Evolutionary conservation across 108 stramenopile species (phyloP).

Genomic region (Pseudonitzschia pungens): DNA sequence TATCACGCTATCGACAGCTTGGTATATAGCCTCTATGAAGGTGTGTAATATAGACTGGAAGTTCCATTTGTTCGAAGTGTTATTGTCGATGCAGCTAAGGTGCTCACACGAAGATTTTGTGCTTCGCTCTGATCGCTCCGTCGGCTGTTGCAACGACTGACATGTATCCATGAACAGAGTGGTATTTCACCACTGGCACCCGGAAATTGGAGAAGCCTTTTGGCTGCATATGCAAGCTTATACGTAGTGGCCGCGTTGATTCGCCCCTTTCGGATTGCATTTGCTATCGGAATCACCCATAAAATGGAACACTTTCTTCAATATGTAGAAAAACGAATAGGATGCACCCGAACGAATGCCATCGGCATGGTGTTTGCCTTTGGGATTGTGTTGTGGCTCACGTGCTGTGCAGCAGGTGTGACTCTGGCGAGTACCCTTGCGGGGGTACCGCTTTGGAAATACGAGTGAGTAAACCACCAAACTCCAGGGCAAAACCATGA

Average conservation of each 20-base stretch:
- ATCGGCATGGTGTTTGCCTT: constrained; percentile 10
- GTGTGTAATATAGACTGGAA: constrained; percentile 23
- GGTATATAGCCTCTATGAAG: constrained; percentile 31
- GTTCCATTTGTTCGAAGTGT: too few species aligned
- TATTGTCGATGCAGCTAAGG: neutral
- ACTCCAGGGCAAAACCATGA: neutral
- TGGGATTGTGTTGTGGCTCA: constrained; percentile 17
- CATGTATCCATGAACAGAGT: constrained; percentile 27
- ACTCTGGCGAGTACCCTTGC: constrained; percentile 29
- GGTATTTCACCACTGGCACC: constrained; percentile 76
- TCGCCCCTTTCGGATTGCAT: constrained; percentile 58
- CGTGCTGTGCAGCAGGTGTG: constrained; percentile 19
- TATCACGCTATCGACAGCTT: constrained; percentile 25
- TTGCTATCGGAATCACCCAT: constrained; percentile 44
- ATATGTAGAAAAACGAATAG: constrained; percentile 19
- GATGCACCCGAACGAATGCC: constrained; percentile 15
- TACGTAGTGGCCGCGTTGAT: constrained; percentile 62
- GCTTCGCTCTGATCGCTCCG: too few species aligned
- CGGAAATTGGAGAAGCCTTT: constrained; percentile 74
- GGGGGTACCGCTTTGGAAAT: constrained; percentile 33
- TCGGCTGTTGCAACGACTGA: neutral
- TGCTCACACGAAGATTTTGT: too few species aligned
- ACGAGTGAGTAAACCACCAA: neutral
- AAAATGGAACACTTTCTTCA: constrained; percentile 21
- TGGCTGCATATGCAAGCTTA: constrained; percentile 71